Percentiles rank a stretch among this genome's conserved stretches.
Evolutionary conservation across 257 asterid genomes (phyloP).

Genomic region (Solanum chmielewskii): DNA sequence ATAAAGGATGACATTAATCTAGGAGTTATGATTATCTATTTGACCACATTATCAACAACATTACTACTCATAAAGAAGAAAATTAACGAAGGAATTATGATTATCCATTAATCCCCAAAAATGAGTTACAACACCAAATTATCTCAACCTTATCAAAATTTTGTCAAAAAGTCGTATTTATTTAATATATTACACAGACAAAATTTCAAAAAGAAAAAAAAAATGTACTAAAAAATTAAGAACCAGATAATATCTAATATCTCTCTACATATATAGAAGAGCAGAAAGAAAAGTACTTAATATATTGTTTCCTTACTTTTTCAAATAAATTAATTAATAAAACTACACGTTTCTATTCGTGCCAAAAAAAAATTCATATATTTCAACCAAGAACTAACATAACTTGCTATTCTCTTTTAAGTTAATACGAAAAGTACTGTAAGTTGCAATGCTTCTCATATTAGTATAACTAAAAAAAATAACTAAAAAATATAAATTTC

Average conservation of each 20-base stretch:
- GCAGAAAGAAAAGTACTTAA: neutral
- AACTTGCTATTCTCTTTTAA: too few relatives aligned
- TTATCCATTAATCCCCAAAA: too few relatives aligned
- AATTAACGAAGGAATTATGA: too few relatives aligned
- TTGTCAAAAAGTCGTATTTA: neutral
- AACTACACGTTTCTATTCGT: neutral
- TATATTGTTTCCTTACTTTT: neutral
- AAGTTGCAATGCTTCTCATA: neutral
- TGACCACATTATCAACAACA: too few relatives aligned
- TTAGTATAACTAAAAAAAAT: neutral
- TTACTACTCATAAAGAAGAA: too few relatives aligned
- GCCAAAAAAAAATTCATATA: too few relatives aligned
- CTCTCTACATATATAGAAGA: neutral
- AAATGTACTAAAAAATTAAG: neutral
- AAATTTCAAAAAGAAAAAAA: neutral
- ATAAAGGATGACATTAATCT: too few relatives aligned
- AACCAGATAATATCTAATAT: neutral
- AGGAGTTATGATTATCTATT: too few relatives aligned
- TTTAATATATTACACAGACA: neutral
- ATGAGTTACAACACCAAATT: neutral
- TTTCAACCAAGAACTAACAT: neutral
- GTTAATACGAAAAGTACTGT: neutral
- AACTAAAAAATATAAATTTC: neutral
- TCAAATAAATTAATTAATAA: neutral
- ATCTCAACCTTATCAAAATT: neutral